These are phyloP conservation scores for Cyamopsis tetragonoloba DNA, from an alignment of 306 rosid species.

Conservation along the genomic window DNA sequence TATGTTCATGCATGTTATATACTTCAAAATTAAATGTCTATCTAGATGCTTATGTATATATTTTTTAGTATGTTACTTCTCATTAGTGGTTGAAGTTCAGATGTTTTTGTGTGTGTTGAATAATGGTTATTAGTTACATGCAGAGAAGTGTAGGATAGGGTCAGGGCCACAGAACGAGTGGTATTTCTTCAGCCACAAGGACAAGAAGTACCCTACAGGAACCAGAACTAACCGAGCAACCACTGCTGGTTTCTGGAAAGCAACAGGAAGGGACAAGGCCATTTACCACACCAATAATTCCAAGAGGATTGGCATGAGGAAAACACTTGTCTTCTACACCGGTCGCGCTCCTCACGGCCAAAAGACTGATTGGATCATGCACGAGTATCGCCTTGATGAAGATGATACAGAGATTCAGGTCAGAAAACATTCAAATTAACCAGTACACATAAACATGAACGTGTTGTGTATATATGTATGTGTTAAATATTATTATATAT, in stretches of 20 bases:
- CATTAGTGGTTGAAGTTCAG: too few relatives aligned
- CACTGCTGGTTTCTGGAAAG: constrained; percentile 96
- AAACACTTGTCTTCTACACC: constrained; percentile 91
- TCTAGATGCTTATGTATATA: not conserved
- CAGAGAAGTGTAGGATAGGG: constrained; percentile 92
- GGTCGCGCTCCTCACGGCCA: constrained; percentile 99
- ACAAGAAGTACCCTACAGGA: constrained; percentile 96
- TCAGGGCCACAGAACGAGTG: constrained; percentile 95
- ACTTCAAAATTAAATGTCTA: not conserved
- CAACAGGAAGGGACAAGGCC: constrained; percentile 95
- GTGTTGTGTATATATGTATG: not conserved
- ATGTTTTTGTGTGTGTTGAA: too few relatives aligned
- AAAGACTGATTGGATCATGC: constrained; percentile 99
- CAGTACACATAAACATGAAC: not conserved
- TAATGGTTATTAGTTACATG: too few relatives aligned
- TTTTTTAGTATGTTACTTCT: too few relatives aligned
- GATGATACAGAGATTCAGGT: constrained; percentile 68
- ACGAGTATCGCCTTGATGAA: constrained; percentile 90
- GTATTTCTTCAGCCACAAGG: constrained; percentile 99
- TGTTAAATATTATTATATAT: too few relatives aligned
- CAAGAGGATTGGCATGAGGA: constrained; percentile 94
- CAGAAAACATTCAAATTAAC: too few relatives aligned
- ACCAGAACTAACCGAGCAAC: constrained; percentile 94
- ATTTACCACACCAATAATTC: constrained; percentile 65
- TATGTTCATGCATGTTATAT: too few relatives aligned